These are phyloP conservation scores for Vanrija humicola DNA, from an alignment of 1,284 basidiomycete genomes.

Conservation along the genomic window DNA sequence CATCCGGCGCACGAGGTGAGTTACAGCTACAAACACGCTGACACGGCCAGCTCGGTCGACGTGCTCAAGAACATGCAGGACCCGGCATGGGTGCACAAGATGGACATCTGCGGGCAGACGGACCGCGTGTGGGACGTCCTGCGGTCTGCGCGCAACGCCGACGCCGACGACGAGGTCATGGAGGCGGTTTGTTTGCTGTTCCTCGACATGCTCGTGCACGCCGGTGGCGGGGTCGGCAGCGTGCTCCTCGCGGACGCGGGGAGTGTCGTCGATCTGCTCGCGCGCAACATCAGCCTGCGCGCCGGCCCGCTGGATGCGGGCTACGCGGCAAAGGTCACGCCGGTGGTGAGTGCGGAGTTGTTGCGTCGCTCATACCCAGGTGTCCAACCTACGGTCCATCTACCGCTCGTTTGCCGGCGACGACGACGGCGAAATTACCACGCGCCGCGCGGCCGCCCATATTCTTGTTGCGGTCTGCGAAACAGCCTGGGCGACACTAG, in stretches of 20 bases:
- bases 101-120: slow-evolving; percentile 39
- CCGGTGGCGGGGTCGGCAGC: slow-evolving; percentile 15
- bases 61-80: slow-evolving; percentile 38
- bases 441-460: slow-evolving; percentile 19
- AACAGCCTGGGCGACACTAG: neutral
- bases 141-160: slow-evolving; percentile 13
- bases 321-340: slow-evolving; percentile 14
- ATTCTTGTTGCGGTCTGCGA: slow-evolving; percentile 10
- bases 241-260: slow-evolving; percentile 17
- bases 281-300: slow-evolving; percentile 3
- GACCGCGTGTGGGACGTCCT: slow-evolving; percentile 34
- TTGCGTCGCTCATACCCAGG: too few species aligned
- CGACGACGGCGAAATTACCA: slow-evolving; percentile 3
- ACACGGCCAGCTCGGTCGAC: slow-evolving; percentile 33
- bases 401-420: too few species aligned
- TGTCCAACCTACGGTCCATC: slow-evolving; percentile 13
- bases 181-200: slow-evolving; percentile 27
- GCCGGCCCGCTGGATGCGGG: slow-evolving; percentile 22
- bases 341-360: slow-evolving; percentile 20
- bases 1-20: slow-evolving; percentile 33
- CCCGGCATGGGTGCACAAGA: slow-evolving; percentile 33
- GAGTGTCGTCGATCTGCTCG: slow-evolving; percentile 6
- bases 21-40: neutral
- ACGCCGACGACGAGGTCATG: slow-evolving; percentile 30
- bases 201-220: slow-evolving; percentile 18